Percentiles rank a stretch among this genome's conserved stretches.
Conservation (phyloP, 441 rosid species). For the Manihot esculenta region DNA sequence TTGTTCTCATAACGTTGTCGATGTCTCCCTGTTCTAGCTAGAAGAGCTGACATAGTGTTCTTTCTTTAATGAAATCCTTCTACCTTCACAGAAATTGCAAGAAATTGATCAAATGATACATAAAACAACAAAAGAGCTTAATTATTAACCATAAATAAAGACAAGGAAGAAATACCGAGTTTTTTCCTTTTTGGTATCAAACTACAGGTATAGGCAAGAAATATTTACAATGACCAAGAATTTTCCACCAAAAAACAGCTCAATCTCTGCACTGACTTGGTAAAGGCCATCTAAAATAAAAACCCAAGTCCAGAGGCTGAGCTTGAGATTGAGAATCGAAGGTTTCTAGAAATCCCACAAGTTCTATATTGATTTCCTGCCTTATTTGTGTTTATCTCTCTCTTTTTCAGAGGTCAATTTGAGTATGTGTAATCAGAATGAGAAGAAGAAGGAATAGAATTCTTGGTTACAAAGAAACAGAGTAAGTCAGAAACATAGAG, state of each 20-base stretch:
- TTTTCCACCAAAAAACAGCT: neutral
- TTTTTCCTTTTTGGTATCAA: neutral
- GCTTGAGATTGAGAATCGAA: neutral
- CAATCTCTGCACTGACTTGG: neutral
- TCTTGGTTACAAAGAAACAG: neutral
- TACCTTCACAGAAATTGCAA: neutral
- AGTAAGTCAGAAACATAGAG: neutral
- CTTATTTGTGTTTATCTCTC: neutral
- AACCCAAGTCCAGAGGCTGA: too few relatives aligned
- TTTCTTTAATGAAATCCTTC: neutral
- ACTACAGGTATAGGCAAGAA: neutral
- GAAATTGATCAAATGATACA: neutral
- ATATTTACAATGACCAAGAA: neutral
- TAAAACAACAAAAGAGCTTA: neutral
- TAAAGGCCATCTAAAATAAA: neutral
- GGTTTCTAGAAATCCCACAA: neutral
- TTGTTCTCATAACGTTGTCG: conserved; percentile 77
- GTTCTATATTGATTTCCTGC: neutral
- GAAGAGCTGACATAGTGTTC: conserved; percentile 40
- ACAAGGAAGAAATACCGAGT: neutral
- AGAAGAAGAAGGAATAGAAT: too few relatives aligned
- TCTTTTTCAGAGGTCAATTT: too few relatives aligned
- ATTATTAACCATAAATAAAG: neutral
- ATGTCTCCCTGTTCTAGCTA: conserved; percentile 64
- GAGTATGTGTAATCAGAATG: neutral